Evolutionary conservation across 164 flowering plant species (phyloP), one percentile per base, ranked within the genome.

Genomic region (Dillenia turbinata): DNA sequence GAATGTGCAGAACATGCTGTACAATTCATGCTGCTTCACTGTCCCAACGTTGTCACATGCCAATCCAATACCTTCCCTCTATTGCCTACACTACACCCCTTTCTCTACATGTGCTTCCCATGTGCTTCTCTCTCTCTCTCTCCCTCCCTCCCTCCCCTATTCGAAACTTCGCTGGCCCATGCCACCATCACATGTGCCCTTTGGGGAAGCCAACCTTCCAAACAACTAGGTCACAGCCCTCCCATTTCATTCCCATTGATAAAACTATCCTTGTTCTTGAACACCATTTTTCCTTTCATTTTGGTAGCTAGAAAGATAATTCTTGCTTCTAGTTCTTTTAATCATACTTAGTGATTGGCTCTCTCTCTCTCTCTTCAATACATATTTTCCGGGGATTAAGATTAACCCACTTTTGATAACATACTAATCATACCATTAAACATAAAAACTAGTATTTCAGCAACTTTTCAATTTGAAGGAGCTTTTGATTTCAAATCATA

Each of bases 1-100:
- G 90, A 83, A 85, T 85, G 82, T 85, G 82, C 79, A 79, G 86
- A 80, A 85, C 90, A 85, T 80, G 86, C 57, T 74, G 77, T 75
- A 72, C 79, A 79, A 44, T 62, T 63, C 65, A 65, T 75, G 61
- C 75, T 66, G 79, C 77, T 64, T 68, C 80, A 68, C 75, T 79
- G 83, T 82, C 84, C 69, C 76, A 33, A 69, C 66, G 49, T 65
- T 70, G 69, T 79, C 87, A 81, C 80, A 69, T 79, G 81, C 82
- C 66, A n/a, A 26, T 26, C 33, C 33, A n/a, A n/a, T n/a, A n/a
- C n/a, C 33, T 5, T 62, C 66, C 59, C 64, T 49, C 57, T 17
- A 10, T 52, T 55, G 43, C 3, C 33, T 52, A 60, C 74, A 63
- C 63, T 61, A 13, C 33, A n/a, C n/a, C 67, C 46, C 55, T 8